Base-by-base conservation (phyloP, 495 filamentous ascomycete species). In the Penicillium ochrochloron region DNA sequence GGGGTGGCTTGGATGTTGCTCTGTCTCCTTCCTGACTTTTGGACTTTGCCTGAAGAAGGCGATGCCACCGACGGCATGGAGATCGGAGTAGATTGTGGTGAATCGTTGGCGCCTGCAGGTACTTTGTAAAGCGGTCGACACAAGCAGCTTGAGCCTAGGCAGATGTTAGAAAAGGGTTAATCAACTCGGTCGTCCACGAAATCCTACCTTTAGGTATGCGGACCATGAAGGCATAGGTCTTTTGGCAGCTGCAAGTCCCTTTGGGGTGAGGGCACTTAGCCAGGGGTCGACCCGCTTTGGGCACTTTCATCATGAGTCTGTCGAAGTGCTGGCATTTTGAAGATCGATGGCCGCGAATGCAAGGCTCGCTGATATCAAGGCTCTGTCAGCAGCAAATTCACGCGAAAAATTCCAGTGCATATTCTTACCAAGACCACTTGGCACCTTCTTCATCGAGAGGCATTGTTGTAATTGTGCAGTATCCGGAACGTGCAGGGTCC, bases 291-390 rank as follows among this genome's bases (percentile, higher is more conserved):
- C 92, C 92, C 2, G 92, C 90, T 70, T 92, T 93, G 57, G 89
- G 87, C 11, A 94, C 91, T 53, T 89, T 89, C 61, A 92, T 77
- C 85, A 96, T 88, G 21, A 92, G 75, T 65, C 92, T 85, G 61
- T 88, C 85, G 57, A 82, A 86, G 78, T 96, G 92, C 35, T 84
- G 86, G 70, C 92, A 96, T 83, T 89, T 91, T 66, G 91, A 91
- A 25, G 92, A 93, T 67, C 92, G 88, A 76, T 96, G 92, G 57
- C 92, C 92, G 58, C 90, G 89, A 66, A 94, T 92, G 68, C 92
- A 96, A 70, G 90, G 89, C 80, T 89, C 88, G 72, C 92, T 95
- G 10, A 33, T 39, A 54, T 27, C 5, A 70, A 17, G 27, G 12
- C 2, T 12, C 33, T 37, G 54, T 73, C 23, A 73, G 66, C 29